These are phyloP conservation scores for Sequoia sempervirens DNA, from an alignment of 75 land plant genomes.

Conservation along the genomic window DNA sequence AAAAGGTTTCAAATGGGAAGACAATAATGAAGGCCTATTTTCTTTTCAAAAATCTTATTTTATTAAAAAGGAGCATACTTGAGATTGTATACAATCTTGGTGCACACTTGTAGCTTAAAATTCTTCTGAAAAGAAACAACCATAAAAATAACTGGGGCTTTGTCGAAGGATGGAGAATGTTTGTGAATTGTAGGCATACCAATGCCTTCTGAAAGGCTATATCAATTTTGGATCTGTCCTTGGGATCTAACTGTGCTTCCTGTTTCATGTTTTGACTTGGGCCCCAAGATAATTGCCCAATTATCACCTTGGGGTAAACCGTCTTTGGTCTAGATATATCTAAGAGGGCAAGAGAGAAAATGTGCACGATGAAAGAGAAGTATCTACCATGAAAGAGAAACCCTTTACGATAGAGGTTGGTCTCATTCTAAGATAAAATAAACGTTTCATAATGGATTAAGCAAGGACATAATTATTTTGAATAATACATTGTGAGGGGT, in stretches of 20 bases:
- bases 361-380: too few species aligned
- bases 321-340: background rate
- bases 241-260: too few species aligned
- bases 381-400: too few species aligned
- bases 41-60: background rate
- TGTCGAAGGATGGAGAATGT: background rate
- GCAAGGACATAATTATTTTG: too few species aligned
- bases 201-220: background rate
- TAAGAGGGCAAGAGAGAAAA: background rate
- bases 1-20: background rate
- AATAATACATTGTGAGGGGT: too few species aligned
- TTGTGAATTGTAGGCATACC: background rate
- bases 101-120: too few species aligned
- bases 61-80: background rate
- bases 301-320: background rate
- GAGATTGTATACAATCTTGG: background rate
- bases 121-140: background rate
- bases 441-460: too few species aligned
- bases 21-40: background rate
- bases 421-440: too few species aligned
- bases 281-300: background rate
- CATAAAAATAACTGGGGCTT: background rate
- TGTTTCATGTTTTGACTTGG: too few species aligned
- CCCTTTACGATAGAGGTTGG: too few species aligned
- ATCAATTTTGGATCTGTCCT: background rate